Evolutionary conservation across 495 filamentous ascomycete genomes (phyloP).

Genomic region (Talaromyces proteolyticus): DNA sequence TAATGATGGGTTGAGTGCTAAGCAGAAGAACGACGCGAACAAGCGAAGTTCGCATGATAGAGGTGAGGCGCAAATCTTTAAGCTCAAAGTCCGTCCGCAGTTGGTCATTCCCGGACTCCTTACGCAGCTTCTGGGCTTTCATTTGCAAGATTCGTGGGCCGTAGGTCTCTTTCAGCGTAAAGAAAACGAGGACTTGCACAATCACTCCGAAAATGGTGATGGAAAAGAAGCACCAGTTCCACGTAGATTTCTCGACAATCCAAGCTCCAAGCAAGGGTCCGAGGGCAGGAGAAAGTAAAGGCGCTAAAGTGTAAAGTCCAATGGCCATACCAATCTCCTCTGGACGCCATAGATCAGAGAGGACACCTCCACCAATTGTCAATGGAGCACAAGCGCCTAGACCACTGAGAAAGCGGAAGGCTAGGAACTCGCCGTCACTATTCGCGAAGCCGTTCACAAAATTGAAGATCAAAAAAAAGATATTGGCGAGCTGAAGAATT

Average conservation of each 20-base stretch:
- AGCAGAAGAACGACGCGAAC: conserved; percentile 43
- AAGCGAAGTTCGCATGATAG: conserved; percentile 10
- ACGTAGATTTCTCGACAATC: conserved; percentile 49
- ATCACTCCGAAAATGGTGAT: conserved; percentile 41
- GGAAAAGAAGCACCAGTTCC: conserved; percentile 52
- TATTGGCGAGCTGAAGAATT: conserved; percentile 47
- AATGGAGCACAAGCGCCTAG: conserved; percentile 46
- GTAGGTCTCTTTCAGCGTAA: conserved; percentile 56
- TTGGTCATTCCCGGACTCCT: conserved; percentile 45
- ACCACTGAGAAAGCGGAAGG: conserved; percentile 52
- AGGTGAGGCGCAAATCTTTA: conserved; percentile 5
- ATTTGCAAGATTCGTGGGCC: conserved; percentile 47
- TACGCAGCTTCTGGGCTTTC: conserved; percentile 44
- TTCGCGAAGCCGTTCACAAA: conserved; percentile 50
- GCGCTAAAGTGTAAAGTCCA: conserved; percentile 41
- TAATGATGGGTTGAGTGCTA: conserved; percentile 47
- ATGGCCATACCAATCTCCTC: conserved; percentile 53
- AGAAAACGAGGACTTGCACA: conserved; percentile 46
- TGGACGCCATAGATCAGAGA: conserved; percentile 36
- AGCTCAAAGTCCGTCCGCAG: conserved; percentile 38
- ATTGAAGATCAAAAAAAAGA: conserved; percentile 53
- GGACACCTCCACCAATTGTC: conserved; percentile 37
- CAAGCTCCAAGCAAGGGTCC: conserved; percentile 46
- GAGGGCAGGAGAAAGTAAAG: conserved; percentile 48
- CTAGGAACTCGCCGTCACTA: conserved; percentile 47